Base-by-base conservation (phyloP, 106 monocot species). In the Apostasia ramifera region DNA sequence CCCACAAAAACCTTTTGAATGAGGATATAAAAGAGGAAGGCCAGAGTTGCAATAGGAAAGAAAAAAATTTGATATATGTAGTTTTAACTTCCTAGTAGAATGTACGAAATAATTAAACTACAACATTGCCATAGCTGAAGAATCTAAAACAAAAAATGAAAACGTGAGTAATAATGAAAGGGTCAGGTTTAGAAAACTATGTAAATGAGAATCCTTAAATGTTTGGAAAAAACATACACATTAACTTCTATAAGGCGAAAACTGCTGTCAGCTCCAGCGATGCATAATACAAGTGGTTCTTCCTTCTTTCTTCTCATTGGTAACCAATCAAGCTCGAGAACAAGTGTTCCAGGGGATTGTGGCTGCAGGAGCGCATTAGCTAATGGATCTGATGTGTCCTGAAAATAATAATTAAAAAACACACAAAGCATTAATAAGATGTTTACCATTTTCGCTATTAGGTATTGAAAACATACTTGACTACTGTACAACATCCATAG, bases 241-340 rank as follows among this genome's bases (percentile, higher is more conserved):
- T 84, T 90, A 78, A 98, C 74, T 74, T 98, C 98, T 58, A 98
- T 87, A 70, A 98, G 93, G 38, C 98, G 98, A 76, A 93, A 83
- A 70, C 98, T 98, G 76, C 98, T 98, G 70, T 98, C 98, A 80
- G 93, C 98, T 48, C 98, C 98, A 66, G 98, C 93, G 67, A 98
- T 81, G 67, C 98, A 90, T 54, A 98, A 79, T 1, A 98, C 85
- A 42, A 98, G 70, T 49, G 98, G 93, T 73, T 98, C 90, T 70
- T 78, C 80, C 70, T 87, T 93, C 58, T 75, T 81, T 66, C 85
- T 78, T 59, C 93, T 78, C 71, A 73, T 73, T 52, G 98, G 90
- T 70, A 98, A 75, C 98, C 98, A 98, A 88, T 98, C 98, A 78
- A 98, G 93, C 78, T 98, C 98, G 63, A 98, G 71, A 40, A 98